phyloP scores from a whole-genome alignment of 441 rosid genomes.

The Bocquillonia castaneifolia region DNA sequence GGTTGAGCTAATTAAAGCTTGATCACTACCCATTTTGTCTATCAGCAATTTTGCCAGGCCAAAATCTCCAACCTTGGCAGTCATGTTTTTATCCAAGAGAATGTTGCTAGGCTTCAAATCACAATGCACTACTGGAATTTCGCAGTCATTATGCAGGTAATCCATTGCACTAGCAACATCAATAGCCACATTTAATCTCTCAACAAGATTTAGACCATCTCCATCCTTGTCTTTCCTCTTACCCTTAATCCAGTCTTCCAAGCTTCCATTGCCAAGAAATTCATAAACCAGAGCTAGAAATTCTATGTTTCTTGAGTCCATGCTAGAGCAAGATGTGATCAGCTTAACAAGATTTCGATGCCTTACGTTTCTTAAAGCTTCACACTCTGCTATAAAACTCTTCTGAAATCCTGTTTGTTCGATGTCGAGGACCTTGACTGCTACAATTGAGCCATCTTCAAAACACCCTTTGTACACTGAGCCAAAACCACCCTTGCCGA shows the following conservation, averaged over 20 bases:
- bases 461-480: conserved; percentile 6
- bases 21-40: neutral
- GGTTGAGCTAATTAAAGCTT: neutral
- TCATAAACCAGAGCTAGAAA: conserved; percentile 2
- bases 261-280: neutral
- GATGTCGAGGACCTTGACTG: conserved; percentile 7
- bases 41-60: conserved; percentile 2
- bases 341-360: conserved; percentile 7
- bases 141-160: conserved; percentile 5
- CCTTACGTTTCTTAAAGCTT: neutral
- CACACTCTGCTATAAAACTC: conserved; percentile 10
- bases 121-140: conserved; percentile 1
- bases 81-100: neutral
- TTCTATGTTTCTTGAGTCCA: neutral
- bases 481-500: conserved; percentile 5
- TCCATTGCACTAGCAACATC: conserved; percentile 11
- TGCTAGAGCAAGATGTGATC: neutral
- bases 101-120: conserved; percentile 12
- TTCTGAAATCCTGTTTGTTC: neutral
- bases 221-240: neutral
- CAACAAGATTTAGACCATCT: neutral
- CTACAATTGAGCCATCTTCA: neutral
- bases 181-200: neutral
- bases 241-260: conserved; percentile 4
- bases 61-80: neutral